Evolutionary conservation across 129 eudicot species (phyloP).

Genomic region (Tagetes erecta): DNA sequence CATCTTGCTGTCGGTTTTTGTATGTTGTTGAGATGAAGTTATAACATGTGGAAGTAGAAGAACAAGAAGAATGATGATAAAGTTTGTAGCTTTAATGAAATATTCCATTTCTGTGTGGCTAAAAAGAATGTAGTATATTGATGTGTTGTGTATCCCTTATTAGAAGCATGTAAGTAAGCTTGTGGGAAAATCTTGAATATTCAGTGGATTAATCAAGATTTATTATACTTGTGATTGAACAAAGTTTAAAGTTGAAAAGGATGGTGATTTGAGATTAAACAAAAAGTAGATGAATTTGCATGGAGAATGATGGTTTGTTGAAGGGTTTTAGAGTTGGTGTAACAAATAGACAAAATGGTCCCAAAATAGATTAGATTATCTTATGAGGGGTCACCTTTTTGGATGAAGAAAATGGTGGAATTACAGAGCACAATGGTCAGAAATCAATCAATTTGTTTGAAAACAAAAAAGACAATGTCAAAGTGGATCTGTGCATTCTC

Average conservation of each 20-base stretch:
- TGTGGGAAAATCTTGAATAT: constrained; percentile 25
- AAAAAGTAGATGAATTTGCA: constrained; percentile 37
- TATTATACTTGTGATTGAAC: constrained; percentile 31
- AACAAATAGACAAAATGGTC: constrained; percentile 41
- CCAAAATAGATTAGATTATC: constrained; percentile 36
- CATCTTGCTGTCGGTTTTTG: constrained; percentile 22
- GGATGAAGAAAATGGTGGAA: constrained; percentile 32
- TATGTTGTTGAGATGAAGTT: constrained; percentile 22
- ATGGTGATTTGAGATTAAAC: constrained; percentile 30
- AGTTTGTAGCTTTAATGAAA: constrained; percentile 34
- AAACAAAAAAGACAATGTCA: constrained; percentile 39
- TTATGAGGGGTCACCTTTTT: constrained; percentile 30
- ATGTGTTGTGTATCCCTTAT: constrained; percentile 25
- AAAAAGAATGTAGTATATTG: constrained; percentile 30
- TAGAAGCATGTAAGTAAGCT: constrained; percentile 20
- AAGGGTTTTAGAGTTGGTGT: constrained; percentile 39
- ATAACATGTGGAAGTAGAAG: constrained; percentile 27
- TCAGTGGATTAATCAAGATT: constrained; percentile 29
- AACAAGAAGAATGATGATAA: constrained; percentile 30
- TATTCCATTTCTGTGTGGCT: constrained; percentile 35
- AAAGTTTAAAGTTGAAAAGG: constrained; percentile 21
- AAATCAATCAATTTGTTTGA: constrained; percentile 37
- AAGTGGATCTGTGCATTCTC: constrained; percentile 37
- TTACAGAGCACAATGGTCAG: constrained; percentile 39
- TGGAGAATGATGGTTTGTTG: constrained; percentile 45